Evolutionary conservation across 75 land plant species (phyloP).

Genomic region (Isoetes taiwanensis): DNA sequence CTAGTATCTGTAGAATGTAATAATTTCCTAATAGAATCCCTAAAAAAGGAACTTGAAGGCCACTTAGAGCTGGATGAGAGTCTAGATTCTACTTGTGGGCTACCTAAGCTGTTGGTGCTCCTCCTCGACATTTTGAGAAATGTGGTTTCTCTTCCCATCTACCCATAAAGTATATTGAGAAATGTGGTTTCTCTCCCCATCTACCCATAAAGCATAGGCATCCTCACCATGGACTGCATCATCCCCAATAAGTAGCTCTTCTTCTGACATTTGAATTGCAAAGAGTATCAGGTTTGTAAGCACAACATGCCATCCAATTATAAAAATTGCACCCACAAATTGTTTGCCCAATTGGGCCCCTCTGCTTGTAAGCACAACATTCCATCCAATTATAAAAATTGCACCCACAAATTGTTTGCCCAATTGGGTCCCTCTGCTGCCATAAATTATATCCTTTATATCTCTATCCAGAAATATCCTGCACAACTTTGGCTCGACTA

Average conservation of each 20-base stretch:
- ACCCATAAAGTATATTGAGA: no score
- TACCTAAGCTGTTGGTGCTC: no score
- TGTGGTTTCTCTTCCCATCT: no score
- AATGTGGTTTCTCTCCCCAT: constrained; percentile 41
- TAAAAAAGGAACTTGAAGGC: no score
- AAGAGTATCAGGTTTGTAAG: constrained; percentile 33
- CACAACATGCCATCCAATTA: constrained; percentile 19
- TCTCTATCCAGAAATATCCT: constrained; percentile 24
- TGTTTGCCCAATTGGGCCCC: background rate
- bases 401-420: constrained; percentile 54
- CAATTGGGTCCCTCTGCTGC: constrained; percentile 40
- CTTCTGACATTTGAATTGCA: constrained; percentile 62
- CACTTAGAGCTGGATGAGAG: no score
- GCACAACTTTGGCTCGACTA: constrained; percentile 37
- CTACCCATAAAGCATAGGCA: constrained; percentile 64
- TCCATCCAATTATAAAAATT: constrained; percentile 56
- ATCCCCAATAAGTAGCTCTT: constrained; percentile 50
- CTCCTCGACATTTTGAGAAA: no score
- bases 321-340: background rate
- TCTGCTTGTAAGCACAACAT: constrained; percentile 34
- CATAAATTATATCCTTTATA: no score
- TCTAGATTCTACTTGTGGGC: no score
- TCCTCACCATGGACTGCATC: constrained; percentile 82
- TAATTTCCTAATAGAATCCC: no score
- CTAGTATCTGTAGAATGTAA: no score